Conservation (phyloP, 306 rosid species). For the Macrotyloma uniflorum region DNA sequence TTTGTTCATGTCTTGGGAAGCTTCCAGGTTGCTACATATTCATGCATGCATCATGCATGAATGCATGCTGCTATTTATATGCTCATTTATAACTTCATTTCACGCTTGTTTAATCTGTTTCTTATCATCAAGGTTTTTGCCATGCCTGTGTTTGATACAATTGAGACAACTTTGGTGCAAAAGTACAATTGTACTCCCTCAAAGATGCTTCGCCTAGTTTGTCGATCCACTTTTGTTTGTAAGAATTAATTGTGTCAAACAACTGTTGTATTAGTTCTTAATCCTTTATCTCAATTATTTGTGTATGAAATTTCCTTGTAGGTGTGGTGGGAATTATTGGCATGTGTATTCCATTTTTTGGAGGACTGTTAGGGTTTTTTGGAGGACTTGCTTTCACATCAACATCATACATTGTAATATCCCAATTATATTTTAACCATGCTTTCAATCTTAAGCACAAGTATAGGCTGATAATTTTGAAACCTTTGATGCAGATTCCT, state of each 20-base stretch:
- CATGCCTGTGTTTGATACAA: conserved; percentile 68
- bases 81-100: too few relatives aligned
- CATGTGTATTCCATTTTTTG: conserved; percentile 74
- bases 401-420: conserved; percentile 65
- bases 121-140: conserved; percentile 48
- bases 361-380: conserved; percentile 74
- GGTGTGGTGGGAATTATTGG: conserved; percentile 51
- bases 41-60: too few relatives aligned
- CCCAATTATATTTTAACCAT: neutral
- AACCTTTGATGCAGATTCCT: conserved; percentile 52
- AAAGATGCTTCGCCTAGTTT: conserved; percentile 38
- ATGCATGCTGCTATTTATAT: too few relatives aligned
- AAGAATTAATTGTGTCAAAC: conserved; percentile 29
- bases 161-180: conserved; percentile 55
- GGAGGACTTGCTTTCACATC: conserved; percentile 79
- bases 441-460: neutral
- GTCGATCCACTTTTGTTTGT: conserved; percentile 57
- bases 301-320: conserved; percentile 12
- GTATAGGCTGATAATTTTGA: neutral
- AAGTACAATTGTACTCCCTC: conserved; percentile 40
- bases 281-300: neutral
- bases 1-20: conserved; percentile 74
- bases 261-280: neutral
- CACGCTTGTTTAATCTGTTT: too few relatives aligned
- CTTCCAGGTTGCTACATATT: too few relatives aligned